These are phyloP conservation scores for Pistacia integerrima DNA, from an alignment of 345 rosid species.

Conservation along the genomic window DNA sequence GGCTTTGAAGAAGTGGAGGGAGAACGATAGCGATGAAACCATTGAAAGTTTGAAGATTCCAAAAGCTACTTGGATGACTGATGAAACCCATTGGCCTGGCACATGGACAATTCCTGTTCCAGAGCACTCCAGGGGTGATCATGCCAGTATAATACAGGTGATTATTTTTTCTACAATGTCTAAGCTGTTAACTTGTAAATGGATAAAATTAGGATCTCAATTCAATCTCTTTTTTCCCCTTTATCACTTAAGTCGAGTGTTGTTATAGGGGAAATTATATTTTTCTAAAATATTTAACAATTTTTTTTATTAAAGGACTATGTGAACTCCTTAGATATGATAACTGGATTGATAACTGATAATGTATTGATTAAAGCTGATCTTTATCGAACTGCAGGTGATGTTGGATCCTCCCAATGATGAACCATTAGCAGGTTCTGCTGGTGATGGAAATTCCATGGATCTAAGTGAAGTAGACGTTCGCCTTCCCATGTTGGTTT, in stretches of 20 bases:
- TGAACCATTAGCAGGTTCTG: conserved; percentile 42
- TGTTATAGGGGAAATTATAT: background rate
- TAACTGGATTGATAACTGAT: background rate
- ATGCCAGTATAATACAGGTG: conserved; percentile 82
- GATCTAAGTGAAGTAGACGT: conserved; percentile 65
- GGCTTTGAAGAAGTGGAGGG: conserved; percentile 64
- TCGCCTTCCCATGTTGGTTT: conserved; percentile 83
- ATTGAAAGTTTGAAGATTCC: conserved; percentile 55
- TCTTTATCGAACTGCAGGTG: conserved; percentile 43
- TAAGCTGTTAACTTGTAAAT: background rate
- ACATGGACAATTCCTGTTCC: conserved; percentile 63
- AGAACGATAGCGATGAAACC: conserved; percentile 44
- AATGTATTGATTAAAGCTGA: conserved; percentile 15
- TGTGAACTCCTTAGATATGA: no score
- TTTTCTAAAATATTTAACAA: background rate
- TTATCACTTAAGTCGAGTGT: no score
- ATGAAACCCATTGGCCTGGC: conserved; percentile 86
- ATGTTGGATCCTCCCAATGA: conserved; percentile 72
- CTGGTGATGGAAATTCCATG: conserved; percentile 34
- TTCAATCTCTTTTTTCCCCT: no score
- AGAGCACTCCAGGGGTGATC: conserved; percentile 73
- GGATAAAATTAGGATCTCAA: background rate
- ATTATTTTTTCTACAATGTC: background rate
- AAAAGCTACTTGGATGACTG: conserved; percentile 91
- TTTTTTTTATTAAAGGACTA: no score